A percentile compares a stretch with the other conserved stretches of the same genome.
Conservation (phyloP, 805 yeast species). For the Yarrowia osloensis region DNA sequence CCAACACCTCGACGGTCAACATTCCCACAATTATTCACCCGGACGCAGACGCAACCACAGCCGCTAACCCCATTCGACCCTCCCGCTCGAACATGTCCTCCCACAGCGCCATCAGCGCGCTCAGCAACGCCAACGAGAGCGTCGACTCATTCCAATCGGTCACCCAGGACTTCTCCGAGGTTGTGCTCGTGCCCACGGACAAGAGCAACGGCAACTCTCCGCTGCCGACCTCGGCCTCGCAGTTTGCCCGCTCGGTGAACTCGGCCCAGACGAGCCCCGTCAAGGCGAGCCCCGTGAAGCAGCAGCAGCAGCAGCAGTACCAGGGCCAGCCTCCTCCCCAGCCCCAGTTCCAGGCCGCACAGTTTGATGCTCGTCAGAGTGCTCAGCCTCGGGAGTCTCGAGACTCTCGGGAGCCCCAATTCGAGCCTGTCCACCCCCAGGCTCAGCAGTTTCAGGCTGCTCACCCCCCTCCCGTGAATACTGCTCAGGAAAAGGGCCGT, state of each 20-base stretch:
- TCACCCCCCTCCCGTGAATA: not conserved
- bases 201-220: not conserved
- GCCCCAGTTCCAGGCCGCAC: not conserved
- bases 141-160: slow-evolving; percentile 24
- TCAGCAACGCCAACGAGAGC: not conserved
- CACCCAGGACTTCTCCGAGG: slow-evolving; percentile 13
- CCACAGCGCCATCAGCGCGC: not conserved
- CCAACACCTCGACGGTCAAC: not conserved
- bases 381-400: too few relatives aligned
- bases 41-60: not conserved
- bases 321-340: not conserved
- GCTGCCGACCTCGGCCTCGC: not conserved
- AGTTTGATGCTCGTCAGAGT: not conserved
- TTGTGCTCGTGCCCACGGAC: not conserved
- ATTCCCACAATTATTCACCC: not conserved
- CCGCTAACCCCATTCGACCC: not conserved
- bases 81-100: not conserved
- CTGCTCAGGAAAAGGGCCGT: not conserved
- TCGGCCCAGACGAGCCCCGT: not conserved
- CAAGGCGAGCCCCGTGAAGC: not conserved
- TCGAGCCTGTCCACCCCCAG: not conserved
- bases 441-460: not conserved
- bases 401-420: not conserved
- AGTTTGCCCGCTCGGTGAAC: not conserved
- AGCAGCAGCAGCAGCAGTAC: not conserved